These are phyloP conservation scores for Leptographium galeiforme DNA, from an alignment of 2,329 filamentous ascomycete species.

Conservation along the genomic window DNA sequence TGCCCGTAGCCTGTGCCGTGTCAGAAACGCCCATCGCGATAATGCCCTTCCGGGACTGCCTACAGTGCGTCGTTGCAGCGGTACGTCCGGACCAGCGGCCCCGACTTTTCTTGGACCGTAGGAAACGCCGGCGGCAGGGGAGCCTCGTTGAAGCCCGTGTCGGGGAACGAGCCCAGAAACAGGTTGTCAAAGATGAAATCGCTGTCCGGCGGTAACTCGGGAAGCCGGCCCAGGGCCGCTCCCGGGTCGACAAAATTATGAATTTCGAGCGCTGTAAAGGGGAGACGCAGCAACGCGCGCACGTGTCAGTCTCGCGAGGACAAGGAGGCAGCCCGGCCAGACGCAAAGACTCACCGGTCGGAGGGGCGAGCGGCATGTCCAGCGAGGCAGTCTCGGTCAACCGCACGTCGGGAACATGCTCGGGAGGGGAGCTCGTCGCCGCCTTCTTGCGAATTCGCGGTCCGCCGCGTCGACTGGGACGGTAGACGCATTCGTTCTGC, in stretches of 20 bases:
- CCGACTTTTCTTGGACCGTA: conserved; percentile 4
- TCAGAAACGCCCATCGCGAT: background rate
- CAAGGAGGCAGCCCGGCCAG: background rate
- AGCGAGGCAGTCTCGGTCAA: conserved; percentile 14
- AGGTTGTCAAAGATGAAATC: conserved; percentile 28
- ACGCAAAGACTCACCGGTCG: conserved; percentile 3
- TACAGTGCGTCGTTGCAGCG: conserved; percentile 27
- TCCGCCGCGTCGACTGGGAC: conserved; percentile 28
- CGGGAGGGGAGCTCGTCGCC: conserved; percentile 13
- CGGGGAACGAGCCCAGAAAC: conserved; percentile 17
- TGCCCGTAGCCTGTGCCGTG: conserved; percentile 23
- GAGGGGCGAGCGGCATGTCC: conserved; percentile 9
- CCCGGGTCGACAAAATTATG: conserved; percentile 31
- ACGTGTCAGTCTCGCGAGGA: background rate
- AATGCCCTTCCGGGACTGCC: conserved; percentile 8
- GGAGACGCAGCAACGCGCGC: background rate
- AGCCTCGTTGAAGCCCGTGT: conserved; percentile 8
- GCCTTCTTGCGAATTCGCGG: conserved; percentile 28
- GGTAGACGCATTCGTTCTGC: conserved; percentile 27
- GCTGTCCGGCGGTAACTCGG: conserved; percentile 31
- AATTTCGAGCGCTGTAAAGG: conserved; percentile 17
- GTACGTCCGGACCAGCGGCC: conserved; percentile 27
- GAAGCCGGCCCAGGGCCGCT: conserved; percentile 31
- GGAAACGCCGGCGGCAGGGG: conserved; percentile 10
- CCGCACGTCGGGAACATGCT: conserved; percentile 9